These are phyloP conservation scores for Eimeria zaria DNA, from an alignment of 169 alveolate genomes.

Conservation along the genomic window DNA sequence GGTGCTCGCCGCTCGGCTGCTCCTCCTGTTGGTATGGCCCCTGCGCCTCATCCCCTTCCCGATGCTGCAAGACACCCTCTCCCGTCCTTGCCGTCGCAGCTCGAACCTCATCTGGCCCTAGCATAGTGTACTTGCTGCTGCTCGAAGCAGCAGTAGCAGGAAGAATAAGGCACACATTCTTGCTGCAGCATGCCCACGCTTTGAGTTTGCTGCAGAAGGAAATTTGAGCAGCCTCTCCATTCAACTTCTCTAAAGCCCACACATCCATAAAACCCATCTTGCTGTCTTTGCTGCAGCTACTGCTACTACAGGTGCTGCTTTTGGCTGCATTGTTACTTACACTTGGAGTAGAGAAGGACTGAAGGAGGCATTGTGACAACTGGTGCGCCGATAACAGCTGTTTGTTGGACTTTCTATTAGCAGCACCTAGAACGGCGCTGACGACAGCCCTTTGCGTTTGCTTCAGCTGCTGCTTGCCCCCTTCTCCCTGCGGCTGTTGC, in stretches of 20 bases:
- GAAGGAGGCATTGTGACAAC: not conserved
- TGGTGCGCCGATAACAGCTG: conserved; percentile 28
- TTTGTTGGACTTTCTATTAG: not conserved
- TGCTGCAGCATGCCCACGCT: conserved; percentile 83
- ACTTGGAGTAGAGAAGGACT: conserved; percentile 6
- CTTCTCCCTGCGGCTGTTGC: not conserved
- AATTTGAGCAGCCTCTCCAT: conserved; percentile 81
- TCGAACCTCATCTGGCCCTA: not conserved
- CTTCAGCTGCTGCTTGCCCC: not conserved
- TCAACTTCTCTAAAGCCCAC: conserved; percentile 76
- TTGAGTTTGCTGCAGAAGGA: conserved; percentile 62
- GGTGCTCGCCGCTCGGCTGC: conserved; percentile 6
- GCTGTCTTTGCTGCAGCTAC: not conserved
- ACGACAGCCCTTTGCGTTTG: not conserved
- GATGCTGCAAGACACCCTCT: not conserved
- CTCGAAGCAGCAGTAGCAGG: conserved; percentile 37
- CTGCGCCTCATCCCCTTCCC: not conserved
- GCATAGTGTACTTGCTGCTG: not conserved
- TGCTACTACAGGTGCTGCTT: not conserved
- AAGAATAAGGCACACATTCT: conserved; percentile 67
- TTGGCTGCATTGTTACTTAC: not conserved
- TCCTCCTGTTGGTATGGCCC: not conserved
- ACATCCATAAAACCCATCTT: conserved; percentile 23
- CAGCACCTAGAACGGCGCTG: not conserved
- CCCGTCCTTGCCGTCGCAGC: not conserved